Base-by-base conservation (phyloP, 345 rosid species). In the Kandelia obovata region DNA sequence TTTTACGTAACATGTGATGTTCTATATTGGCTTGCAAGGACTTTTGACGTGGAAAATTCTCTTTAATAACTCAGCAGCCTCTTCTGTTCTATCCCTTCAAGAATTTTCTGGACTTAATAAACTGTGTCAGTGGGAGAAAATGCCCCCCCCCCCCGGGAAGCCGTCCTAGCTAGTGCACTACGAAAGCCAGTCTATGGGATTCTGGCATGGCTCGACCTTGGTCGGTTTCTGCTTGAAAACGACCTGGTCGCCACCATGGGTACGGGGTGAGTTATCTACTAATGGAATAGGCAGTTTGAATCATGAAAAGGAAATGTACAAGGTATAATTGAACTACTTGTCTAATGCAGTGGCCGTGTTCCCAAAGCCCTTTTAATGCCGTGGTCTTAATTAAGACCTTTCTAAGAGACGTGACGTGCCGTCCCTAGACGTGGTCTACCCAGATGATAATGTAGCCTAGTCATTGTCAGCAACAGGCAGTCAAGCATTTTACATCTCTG, bases 181-280 rank as follows among this genome's bases (percentile, higher is more conserved):
- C 70, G 30, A 63, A 67, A 67, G 71, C 73, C 80, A 58, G 80
- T 60, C 61, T 46, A 63, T 55, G 53, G n/a, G 27, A 34, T 52
- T 61, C 52, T 55, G 59, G 55, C 5, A 20, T 58, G 63, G 30
- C 28, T 31, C n/a, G 5, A 62, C 46, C 8, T n/a, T n/a, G 32
- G 74, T 55, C 75, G 17, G 47, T 70, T 70, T 75, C 75, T 17
- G 26, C 13, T 3, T 16, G 56, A 46, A 60, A 61, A 61, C 11
- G 63, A 58, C 65, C 11, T 37, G 53, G 73, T 68, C 53, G 37
- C 70, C 55, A 30, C 49, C 76, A 51, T 27, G 16, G 43, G 52
- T 31, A 21, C 17, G 75, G 39, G 66, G 68, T 43, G 65, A 2
- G 49, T 23, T 25, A 23, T 66, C 56, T 52, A 61, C 62, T 7